phyloP scores from a whole-genome alignment of 352 stramenopile genomes.

The Pythium folliculosum region DNA sequence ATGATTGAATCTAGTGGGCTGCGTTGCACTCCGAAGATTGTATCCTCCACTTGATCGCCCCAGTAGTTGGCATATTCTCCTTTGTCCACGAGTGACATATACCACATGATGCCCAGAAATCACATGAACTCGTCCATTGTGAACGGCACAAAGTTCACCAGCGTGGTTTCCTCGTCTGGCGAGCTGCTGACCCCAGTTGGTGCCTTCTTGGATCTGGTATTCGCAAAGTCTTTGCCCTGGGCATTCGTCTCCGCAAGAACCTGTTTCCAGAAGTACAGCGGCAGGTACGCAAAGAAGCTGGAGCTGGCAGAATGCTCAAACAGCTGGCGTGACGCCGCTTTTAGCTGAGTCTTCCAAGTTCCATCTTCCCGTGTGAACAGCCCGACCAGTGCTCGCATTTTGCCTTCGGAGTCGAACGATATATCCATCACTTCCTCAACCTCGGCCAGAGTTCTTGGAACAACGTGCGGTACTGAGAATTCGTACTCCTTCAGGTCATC shows the following conservation, averaged over 20 bases:
- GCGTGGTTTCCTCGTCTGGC: neutral
- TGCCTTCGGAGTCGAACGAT: neutral
- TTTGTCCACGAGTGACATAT: conserved; percentile 31
- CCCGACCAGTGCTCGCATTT: neutral
- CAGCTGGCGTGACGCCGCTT: conserved; percentile 13
- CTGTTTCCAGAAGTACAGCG: conserved; percentile 32
- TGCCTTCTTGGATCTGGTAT: neutral
- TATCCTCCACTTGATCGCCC: conserved; percentile 28
- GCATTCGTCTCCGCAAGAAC: conserved; percentile 33
- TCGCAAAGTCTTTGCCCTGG: neutral
- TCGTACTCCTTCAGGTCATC: conserved; percentile 8
- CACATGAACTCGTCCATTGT: conserved; percentile 35
- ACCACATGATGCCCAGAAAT: conserved; percentile 38
- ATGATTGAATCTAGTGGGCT: conserved; percentile 24
- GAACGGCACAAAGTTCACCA: neutral
- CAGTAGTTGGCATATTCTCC: conserved; percentile 36
- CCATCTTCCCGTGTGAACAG: conserved; percentile 11
- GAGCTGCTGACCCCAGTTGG: neutral
- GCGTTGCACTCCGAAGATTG: conserved; percentile 3
- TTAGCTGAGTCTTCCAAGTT: conserved; percentile 18
- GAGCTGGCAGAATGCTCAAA: conserved; percentile 31
- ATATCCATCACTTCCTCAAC: conserved; percentile 7
- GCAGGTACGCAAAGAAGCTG: conserved; percentile 35
- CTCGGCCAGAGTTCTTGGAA: conserved; percentile 7
- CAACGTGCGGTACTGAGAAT: conserved; percentile 1